Conservation (phyloP, 2,329 filamentous ascomycete species). For the Fusarium circinatum region DNA sequence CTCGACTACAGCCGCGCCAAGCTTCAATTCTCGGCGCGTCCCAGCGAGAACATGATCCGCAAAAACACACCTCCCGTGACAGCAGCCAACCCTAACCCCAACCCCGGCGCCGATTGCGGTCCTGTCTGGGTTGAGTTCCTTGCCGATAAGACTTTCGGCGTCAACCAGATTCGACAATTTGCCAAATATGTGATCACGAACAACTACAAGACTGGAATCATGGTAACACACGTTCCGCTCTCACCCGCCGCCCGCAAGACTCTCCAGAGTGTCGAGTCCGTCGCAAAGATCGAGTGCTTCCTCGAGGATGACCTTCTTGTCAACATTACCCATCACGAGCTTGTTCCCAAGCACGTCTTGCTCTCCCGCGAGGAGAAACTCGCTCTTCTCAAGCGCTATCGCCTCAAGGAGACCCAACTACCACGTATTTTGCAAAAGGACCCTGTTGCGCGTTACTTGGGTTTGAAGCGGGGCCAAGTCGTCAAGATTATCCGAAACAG, state of each 20-base stretch:
- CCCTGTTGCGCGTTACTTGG: constrained; percentile 91
- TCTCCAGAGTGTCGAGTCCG: constrained; percentile 78
- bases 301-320: constrained; percentile 94
- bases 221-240: constrained; percentile 84
- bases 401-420: constrained; percentile 96
- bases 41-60: constrained; percentile 83
- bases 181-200: constrained; percentile 82
- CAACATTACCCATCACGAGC: constrained; percentile 97
- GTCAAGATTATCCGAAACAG: constrained; percentile 98
- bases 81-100: constrained; percentile 74
- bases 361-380: constrained; percentile 91
- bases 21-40: constrained; percentile 89
- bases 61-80: constrained; percentile 83
- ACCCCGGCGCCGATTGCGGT: constrained; percentile 80
- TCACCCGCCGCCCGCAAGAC: constrained; percentile 90
- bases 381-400: constrained; percentile 86
- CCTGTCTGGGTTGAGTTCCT: constrained; percentile 95
- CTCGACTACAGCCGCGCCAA: constrained; percentile 72
- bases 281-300: constrained; percentile 91
- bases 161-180: constrained; percentile 92
- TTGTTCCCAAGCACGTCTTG: constrained; percentile 92
- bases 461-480: constrained; percentile 89
- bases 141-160: constrained; percentile 80
- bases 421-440: constrained; percentile 92
- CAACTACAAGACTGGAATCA: constrained; percentile 89